A percentile compares a stretch with the other conserved stretches of the same genome.
Evolutionary conservation across 805 yeast genomes (phyloP).

Genomic region (Wickerhamomyces queroliae): DNA sequence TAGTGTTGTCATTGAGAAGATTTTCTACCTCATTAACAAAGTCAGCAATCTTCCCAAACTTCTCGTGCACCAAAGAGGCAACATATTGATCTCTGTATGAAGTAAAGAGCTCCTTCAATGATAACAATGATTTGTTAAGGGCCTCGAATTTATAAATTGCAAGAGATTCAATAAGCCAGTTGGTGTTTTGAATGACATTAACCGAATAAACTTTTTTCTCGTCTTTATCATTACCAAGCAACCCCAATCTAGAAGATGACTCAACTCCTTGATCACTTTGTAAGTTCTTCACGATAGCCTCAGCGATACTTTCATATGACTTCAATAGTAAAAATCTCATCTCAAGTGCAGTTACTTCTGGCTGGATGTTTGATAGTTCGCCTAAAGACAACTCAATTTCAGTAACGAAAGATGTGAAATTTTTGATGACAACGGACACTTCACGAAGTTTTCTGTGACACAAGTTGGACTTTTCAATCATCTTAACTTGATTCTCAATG

Average conservation of each 20-base stretch:
- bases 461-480: conserved; percentile 32
- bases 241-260: conserved; percentile 3
- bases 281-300: conserved; percentile 25
- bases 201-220: conserved; percentile 34
- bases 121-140: conserved; percentile 8
- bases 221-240: conserved; percentile 15
- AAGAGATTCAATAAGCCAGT: conserved; percentile 41
- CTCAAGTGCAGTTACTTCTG: conserved; percentile 6
- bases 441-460: conserved; percentile 32
- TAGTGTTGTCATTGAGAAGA: conserved; percentile 29
- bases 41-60: conserved; percentile 62
- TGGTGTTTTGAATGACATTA: conserved; percentile 46
- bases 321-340: conserved; percentile 21
- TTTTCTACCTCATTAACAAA: conserved; percentile 62
- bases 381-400: conserved; percentile 28
- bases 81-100: conserved; percentile 37
- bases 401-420: conserved; percentile 40
- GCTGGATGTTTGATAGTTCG: conserved; percentile 1
- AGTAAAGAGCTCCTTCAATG: conserved; percentile 23
- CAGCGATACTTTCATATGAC: conserved; percentile 24
- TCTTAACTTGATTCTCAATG: conserved; percentile 45
- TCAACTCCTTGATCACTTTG: conserved; percentile 20
- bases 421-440: conserved; percentile 38
- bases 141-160: conserved; percentile 19
- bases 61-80: conserved; percentile 38